phyloP scores from a whole-genome alignment of 768 basidiomycete genomes.

The Phlegmacium glaucopus region DNA sequence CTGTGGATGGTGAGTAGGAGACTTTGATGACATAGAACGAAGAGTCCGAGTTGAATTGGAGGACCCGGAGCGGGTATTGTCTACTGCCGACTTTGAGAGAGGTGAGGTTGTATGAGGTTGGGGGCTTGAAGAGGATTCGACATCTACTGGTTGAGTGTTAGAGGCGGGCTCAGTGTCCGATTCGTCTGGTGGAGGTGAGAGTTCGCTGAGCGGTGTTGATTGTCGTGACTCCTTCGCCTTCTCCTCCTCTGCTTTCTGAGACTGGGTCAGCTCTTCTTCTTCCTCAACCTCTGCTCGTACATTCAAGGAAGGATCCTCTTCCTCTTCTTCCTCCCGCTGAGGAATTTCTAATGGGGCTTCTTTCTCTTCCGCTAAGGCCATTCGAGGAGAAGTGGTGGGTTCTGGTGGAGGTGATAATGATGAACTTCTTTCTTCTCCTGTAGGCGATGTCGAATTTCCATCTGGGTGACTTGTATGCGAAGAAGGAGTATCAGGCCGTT shows the following conservation, averaged over 20 bases:
- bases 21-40: background rate
- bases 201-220: constrained; percentile 75
- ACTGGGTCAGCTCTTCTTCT: background rate
- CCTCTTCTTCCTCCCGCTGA: constrained; percentile 34
- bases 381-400: constrained; percentile 9
- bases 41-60: background rate
- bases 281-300: constrained; percentile 1
- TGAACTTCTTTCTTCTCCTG: constrained; percentile 44
- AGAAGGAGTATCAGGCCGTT: constrained; percentile 10
- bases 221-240: constrained; percentile 41
- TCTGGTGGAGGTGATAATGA: constrained; percentile 55
- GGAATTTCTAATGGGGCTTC: constrained; percentile 29
- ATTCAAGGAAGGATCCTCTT: constrained; percentile 26
- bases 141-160: background rate
- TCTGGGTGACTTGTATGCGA: constrained; percentile 20
- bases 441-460: constrained; percentile 21
- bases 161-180: constrained; percentile 31
- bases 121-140: background rate
- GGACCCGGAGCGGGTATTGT: too few species aligned
- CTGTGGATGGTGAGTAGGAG: constrained; percentile 1
- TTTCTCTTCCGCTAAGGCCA: constrained; percentile 24
- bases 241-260: constrained; percentile 9
- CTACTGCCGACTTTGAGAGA: too few species aligned
- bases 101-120: too few species aligned
- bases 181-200: constrained; percentile 65